A percentile compares a stretch with the other conserved stretches of the same genome.
Conservation (phyloP, 2,329 filamentous ascomycete species). For the Amesomyces nigricolor region DNA sequence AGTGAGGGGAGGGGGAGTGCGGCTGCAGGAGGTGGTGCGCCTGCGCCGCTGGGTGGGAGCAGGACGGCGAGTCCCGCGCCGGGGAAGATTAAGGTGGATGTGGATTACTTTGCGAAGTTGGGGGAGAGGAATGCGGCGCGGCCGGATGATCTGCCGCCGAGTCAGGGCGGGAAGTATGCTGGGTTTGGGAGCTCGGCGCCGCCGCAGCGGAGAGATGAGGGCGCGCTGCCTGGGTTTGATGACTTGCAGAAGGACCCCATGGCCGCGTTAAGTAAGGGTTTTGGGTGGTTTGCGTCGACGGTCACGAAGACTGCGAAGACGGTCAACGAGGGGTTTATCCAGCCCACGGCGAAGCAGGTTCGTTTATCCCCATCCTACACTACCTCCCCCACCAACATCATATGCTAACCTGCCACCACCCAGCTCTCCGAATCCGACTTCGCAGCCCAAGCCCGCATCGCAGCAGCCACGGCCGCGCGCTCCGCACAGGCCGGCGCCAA, state of each 20-base stretch:
- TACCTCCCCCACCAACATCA: neutral
- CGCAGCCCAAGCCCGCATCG: constrained; percentile 58
- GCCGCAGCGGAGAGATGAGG: constrained; percentile 39
- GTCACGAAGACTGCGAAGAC: constrained; percentile 87
- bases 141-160: constrained; percentile 70
- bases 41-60: constrained; percentile 21
- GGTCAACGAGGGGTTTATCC: constrained; percentile 85
- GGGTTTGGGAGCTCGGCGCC: constrained; percentile 80
- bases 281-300: constrained; percentile 87
- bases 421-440: constrained; percentile 77
- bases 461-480: constrained; percentile 61
- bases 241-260: constrained; percentile 90
- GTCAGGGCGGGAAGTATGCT: constrained; percentile 84
- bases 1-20: constrained; percentile 37
- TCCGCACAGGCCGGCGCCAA: constrained; percentile 53
- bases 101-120: constrained; percentile 83
- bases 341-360: constrained; percentile 86
- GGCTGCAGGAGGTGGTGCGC: constrained; percentile 29
- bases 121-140: constrained; percentile 77
- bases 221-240: constrained; percentile 61
- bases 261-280: constrained; percentile 81
- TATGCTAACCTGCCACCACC: constrained; percentile 4
- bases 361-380: constrained; percentile 22
- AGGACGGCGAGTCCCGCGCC: constrained; percentile 30
- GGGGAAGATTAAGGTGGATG: constrained; percentile 61